phyloP scores from a whole-genome alignment of 495 filamentous ascomycete genomes.

The Clohesyomyces aquaticus region DNA sequence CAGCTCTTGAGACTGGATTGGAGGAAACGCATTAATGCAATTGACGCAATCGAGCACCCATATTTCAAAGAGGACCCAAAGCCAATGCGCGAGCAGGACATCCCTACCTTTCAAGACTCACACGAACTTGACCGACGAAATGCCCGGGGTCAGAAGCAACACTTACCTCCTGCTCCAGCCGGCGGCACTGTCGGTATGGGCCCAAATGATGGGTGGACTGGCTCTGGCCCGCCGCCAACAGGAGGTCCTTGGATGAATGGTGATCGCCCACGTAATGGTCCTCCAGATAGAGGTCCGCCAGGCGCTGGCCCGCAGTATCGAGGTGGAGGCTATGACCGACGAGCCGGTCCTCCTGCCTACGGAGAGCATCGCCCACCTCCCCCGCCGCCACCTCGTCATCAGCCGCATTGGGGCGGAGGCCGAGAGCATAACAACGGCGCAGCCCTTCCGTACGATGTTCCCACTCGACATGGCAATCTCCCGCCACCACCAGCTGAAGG shows the following conservation, averaged over 20 bases:
- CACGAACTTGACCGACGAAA: constrained; percentile 93
- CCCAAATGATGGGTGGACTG: constrained; percentile 63
- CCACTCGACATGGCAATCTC: constrained; percentile 24
- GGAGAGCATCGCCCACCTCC: constrained; percentile 41
- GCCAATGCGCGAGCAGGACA: constrained; percentile 78
- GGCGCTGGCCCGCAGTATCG: constrained; percentile 19
- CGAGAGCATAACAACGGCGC: not conserved
- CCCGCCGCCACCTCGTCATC: constrained; percentile 36
- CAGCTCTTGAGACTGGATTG: constrained; percentile 90
- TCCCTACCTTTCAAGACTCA: constrained; percentile 89
- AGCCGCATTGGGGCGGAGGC: constrained; percentile 31
- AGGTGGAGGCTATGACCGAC: constrained; percentile 32
- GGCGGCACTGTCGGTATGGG: constrained; percentile 83
- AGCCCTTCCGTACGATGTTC: not conserved
- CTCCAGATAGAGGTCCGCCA: constrained; percentile 35
- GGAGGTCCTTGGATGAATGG: constrained; percentile 33
- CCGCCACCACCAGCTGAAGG: constrained; percentile 37
- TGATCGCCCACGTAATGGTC: constrained; percentile 23
- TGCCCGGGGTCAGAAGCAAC: constrained; percentile 76
- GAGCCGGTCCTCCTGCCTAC: constrained; percentile 29
- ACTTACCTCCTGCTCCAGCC: constrained; percentile 84
- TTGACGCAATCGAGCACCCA: constrained; percentile 89
- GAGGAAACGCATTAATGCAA: constrained; percentile 84
- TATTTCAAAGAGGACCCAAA: constrained; percentile 81
- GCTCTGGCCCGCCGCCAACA: constrained; percentile 41